Percentiles rank a stretch among this genome's conserved stretches.
Conservation (phyloP, 2,329 filamentous ascomycete genomes). For the Exophiala oligosperma region DNA sequence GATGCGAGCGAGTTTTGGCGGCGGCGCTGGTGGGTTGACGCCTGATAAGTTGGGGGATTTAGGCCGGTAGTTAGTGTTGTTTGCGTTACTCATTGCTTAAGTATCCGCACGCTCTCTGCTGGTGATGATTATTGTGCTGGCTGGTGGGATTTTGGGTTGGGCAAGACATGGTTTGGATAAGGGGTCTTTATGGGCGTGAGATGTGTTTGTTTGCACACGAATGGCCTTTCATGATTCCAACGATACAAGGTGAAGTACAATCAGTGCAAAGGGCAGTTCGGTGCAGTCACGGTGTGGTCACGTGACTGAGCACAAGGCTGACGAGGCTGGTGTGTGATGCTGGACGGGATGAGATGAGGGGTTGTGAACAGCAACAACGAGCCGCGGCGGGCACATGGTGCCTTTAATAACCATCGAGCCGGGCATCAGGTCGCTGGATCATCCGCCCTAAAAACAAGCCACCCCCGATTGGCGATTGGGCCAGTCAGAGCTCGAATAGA, state of each 20-base stretch:
- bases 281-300: too few species aligned
- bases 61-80: slow-evolving; percentile 41
- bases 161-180: too few species aligned
- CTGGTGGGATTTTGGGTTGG: background rate
- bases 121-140: background rate
- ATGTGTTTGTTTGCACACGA: too few species aligned
- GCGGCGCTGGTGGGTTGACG: slow-evolving; percentile 35
- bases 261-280: too few species aligned
- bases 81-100: slow-evolving; percentile 28
- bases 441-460: slow-evolving; percentile 2
- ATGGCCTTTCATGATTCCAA: too few species aligned
- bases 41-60: slow-evolving; percentile 54
- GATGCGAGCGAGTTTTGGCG: slow-evolving; percentile 35
- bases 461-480: background rate
- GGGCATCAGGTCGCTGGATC: background rate
- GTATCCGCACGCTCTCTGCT: background rate
- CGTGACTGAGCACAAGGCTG: too few species aligned
- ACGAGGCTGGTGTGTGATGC: too few species aligned
- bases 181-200: too few species aligned
- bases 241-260: too few species aligned
- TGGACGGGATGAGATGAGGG: too few species aligned
- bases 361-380: background rate
- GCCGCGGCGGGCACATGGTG: background rate
- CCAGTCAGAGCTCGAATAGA: background rate
- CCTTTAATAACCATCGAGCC: background rate